A percentile compares a stretch with the other conserved stretches of the same genome.
phyloP scores from a whole-genome alignment of 2,329 filamentous ascomycete genomes.

The Fusarium odoratissimum region DNA sequence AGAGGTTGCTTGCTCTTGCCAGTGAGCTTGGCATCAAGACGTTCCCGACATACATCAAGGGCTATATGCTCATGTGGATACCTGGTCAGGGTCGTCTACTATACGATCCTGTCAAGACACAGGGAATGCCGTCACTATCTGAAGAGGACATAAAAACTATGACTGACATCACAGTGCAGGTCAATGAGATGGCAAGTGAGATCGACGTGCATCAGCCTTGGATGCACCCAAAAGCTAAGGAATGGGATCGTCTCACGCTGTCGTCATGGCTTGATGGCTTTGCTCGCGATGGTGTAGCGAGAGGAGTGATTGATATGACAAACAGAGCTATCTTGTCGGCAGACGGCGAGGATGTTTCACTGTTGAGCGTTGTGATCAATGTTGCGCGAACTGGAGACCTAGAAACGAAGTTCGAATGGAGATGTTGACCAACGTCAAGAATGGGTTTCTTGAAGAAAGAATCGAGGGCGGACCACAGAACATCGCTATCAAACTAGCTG shows the following conservation, averaged over 20 bases:
- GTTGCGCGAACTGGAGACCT: accelerated
- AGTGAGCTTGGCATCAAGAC: background rate
- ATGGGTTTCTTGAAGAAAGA: background rate
- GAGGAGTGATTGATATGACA: background rate
- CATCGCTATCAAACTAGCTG: background rate
- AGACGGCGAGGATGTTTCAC: background rate
- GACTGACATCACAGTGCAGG: background rate
- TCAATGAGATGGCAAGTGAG: background rate
- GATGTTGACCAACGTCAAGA: background rate
- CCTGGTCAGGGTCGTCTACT: background rate
- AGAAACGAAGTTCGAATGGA: background rate
- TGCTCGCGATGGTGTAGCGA: background rate
- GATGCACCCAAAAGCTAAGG: background rate
- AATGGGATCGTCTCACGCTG: background rate
- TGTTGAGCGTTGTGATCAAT: background rate
- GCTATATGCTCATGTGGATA: background rate
- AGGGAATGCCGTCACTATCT: background rate
- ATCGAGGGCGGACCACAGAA: background rate
- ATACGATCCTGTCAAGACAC: background rate
- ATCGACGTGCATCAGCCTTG: background rate
- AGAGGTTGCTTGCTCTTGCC: background rate
- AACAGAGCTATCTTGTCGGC: background rate
- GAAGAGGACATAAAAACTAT: background rate
- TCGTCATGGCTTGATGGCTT: background rate
- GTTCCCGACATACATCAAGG: background rate